These are phyloP conservation scores for Scutellaria baicalensis DNA, from an alignment of 257 asterid genomes.

Conservation along the genomic window DNA sequence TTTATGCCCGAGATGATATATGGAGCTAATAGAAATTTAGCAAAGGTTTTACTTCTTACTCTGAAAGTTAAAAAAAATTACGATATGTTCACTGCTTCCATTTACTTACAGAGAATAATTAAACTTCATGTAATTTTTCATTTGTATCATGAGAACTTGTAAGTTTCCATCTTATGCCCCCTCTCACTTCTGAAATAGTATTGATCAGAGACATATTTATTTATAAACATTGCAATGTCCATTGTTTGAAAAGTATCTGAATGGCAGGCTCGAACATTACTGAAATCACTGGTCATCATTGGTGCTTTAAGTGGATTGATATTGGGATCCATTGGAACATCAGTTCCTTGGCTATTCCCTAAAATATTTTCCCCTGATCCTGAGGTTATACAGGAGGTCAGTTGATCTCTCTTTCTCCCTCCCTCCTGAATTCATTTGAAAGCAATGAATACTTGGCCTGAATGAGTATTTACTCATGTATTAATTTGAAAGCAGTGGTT, in stretches of 20 bases:
- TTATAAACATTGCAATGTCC: background rate
- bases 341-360: conserved; percentile 85
- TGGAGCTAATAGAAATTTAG: conserved; percentile 71
- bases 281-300: conserved; percentile 77
- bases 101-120: background rate
- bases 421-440: background rate
- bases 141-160: background rate
- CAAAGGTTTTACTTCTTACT: conserved; percentile 50
- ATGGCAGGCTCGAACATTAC: conserved; percentile 67
- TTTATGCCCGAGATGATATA: conserved; percentile 87
- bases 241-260: conserved; percentile 9
- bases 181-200: background rate
- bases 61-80: background rate
- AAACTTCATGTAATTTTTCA: background rate
- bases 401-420: conserved; percentile 14
- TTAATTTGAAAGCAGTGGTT: background rate
- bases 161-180: background rate
- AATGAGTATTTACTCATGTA: background rate
- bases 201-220: background rate
- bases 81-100: background rate
- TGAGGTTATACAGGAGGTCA: conserved; percentile 65
- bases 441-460: background rate
- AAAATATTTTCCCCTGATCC: conserved; percentile 75
- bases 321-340: conserved; percentile 66
- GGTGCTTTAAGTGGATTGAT: conserved; percentile 63